These are phyloP conservation scores for Cyphellophora attinorum DNA, from an alignment of 2,329 filamentous ascomycete genomes.

Conservation along the genomic window DNA sequence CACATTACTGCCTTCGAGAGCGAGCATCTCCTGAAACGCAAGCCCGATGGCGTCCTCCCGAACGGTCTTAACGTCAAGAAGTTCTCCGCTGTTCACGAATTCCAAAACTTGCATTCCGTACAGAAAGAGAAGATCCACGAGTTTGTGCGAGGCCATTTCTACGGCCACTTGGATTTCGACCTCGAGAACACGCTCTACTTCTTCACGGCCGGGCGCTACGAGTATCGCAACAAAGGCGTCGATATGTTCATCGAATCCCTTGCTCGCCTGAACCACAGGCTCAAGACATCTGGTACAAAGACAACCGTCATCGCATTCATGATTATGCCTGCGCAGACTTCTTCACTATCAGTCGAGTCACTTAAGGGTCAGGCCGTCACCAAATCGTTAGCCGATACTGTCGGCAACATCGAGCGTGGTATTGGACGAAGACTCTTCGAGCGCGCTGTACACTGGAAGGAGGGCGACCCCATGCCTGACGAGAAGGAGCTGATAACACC, in stretches of 20 bases:
- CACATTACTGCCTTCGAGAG: conserved; percentile 98
- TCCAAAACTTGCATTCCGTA: conserved; percentile 94
- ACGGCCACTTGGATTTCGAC: conserved; percentile 95
- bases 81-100: conserved; percentile 96
- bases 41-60: conserved; percentile 85
- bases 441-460: conserved; percentile 87
- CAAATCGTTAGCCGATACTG: conserved; percentile 87
- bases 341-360: conserved; percentile 87
- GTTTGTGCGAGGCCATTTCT: conserved; percentile 96
- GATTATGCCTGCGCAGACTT: conserved; percentile 96
- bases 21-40: conserved; percentile 93
- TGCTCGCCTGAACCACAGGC: conserved; percentile 83
- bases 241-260: conserved; percentile 99
- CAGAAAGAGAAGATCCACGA: conserved; percentile 97
- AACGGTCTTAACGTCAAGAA: conserved; percentile 98
- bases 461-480: conserved; percentile 85
- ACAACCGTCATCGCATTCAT: conserved; percentile 95
- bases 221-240: conserved; percentile 96
- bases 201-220: conserved; percentile 94
- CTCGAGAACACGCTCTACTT: conserved; percentile 95
- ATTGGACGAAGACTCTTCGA: conserved; percentile 93
- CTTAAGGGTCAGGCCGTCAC: conserved; percentile 95
- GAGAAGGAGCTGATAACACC: conserved; percentile 92
- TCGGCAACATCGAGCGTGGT: conserved; percentile 83
- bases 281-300: conserved; percentile 77